phyloP scores from a whole-genome alignment of 140 eudicot genomes.

The Oenanthe javanica region DNA sequence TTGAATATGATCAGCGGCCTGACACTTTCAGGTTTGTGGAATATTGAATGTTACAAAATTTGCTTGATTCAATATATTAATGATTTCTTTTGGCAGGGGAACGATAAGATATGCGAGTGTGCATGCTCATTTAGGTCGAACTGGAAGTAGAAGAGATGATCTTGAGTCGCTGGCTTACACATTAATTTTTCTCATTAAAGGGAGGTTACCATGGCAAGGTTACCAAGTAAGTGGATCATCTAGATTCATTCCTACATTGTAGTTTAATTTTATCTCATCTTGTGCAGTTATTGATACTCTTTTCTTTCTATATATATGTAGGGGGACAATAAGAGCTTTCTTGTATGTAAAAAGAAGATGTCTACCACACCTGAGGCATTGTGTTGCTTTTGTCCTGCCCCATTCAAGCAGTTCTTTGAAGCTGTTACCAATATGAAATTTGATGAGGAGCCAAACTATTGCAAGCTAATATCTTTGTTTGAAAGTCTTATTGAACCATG shows the following conservation, averaged over 20 bases:
- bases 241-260: background rate
- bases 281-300: background rate
- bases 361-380: slow-evolving; percentile 76
- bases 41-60: background rate
- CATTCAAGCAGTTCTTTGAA: slow-evolving; percentile 73
- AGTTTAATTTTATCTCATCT: background rate
- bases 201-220: slow-evolving; percentile 94
- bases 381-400: slow-evolving; percentile 88
- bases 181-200: slow-evolving; percentile 63
- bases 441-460: slow-evolving; percentile 82
- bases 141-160: slow-evolving; percentile 88
- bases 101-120: slow-evolving; percentile 90
- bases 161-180: slow-evolving; percentile 92
- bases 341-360: slow-evolving; percentile 86
- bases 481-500: slow-evolving; percentile 78
- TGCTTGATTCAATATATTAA: background rate
- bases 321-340: slow-evolving; percentile 94
- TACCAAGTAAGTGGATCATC: slow-evolving; percentile 48
- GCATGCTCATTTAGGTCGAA: slow-evolving; percentile 89
- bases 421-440: slow-evolving; percentile 77
- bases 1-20: slow-evolving; percentile 96
- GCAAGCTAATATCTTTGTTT: slow-evolving; percentile 66
- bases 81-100: slow-evolving; percentile 43
- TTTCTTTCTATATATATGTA: slow-evolving; percentile 19
- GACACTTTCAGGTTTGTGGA: slow-evolving; percentile 87